Percentiles rank a stretch among this genome's conserved stretches.
These are phyloP conservation scores for Melaleuca alternifolia DNA, from an alignment of 345 rosid species.

Conservation along the genomic window DNA sequence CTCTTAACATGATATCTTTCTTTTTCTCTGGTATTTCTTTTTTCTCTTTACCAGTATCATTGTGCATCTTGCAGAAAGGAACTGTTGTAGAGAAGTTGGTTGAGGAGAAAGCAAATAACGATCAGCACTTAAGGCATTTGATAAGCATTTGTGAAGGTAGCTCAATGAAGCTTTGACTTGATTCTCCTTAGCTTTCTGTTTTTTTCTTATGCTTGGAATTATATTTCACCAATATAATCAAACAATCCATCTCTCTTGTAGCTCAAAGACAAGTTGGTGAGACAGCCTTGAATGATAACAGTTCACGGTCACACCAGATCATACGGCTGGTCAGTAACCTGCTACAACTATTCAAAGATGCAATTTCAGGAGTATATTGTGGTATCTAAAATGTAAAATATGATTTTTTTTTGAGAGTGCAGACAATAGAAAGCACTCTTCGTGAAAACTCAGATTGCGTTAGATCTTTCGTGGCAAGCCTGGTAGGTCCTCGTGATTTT, in stretches of 20 bases:
- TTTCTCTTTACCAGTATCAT: not conserved
- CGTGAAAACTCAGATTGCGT: constrained; percentile 93
- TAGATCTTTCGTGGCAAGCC: constrained; percentile 89
- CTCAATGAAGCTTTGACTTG: not conserved
- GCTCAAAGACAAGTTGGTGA: constrained; percentile 99
- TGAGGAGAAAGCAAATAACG: constrained; percentile 77
- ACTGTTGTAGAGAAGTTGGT: constrained; percentile 94
- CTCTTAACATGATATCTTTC: not conserved
- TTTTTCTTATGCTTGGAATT: not conserved
- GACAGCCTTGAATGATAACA: constrained; percentile 93
- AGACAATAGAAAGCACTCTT: constrained; percentile 88
- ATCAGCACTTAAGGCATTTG: constrained; percentile 72
- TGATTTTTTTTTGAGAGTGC: constrained; percentile 16
- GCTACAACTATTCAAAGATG: not conserved
- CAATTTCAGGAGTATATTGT: not conserved
- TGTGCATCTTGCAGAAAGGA: constrained; percentile 58
- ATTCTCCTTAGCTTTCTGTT: not conserved
- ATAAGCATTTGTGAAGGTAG: constrained; percentile 93
- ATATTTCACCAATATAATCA: not conserved
- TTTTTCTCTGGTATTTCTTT: not conserved
- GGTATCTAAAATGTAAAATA: not conserved
- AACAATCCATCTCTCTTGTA: constrained; percentile 6
- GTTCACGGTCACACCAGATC: constrained; percentile 97
- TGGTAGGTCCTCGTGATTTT: constrained; percentile 38
- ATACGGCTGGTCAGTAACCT: constrained; percentile 69